Evolutionary conservation across 1,284 basidiomycete species (phyloP), one percentile per base, ranked within the genome.

Genomic region (Trametes pubescens): DNA sequence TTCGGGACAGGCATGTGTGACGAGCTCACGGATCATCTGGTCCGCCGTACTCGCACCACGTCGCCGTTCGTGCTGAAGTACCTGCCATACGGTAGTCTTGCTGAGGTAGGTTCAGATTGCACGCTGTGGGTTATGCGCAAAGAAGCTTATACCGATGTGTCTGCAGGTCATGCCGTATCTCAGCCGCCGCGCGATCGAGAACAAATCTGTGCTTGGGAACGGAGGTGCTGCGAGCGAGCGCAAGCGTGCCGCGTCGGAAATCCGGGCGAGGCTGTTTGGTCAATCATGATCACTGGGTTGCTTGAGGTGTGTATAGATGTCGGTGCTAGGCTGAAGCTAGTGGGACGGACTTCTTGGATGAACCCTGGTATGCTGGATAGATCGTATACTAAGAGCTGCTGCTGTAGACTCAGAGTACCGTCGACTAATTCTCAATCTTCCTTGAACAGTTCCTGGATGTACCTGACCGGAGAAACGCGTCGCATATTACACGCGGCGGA

Each of bases 61-160:
- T 79, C 85, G 10, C 94, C 94, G 0, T 85, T 93, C 62, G 86
- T 93, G 0, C 82, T 94, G 76, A 96, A 95, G 82, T 89, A 94
- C 73, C 81, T 95, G 18, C 93, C 94, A 0, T 96, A 96, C 70
- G 94, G 94, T 10, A 84, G 85, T 21, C 79, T 94, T 21, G 79
- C 80, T 11, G 92, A 93, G 70, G 89, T 86, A 44, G 16, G 65
- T n/a, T 18, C 59, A 55, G 26, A 21, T 2, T 13, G 5, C 14
- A 21, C 16, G 2, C 24, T 18, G 0, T n/a, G 29, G 6, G n/a
- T n/a, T n/a, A n/a, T n/a, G n/a, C n/a, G n/a, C n/a, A n/a, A n/a
- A n/a, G n/a, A n/a, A n/a, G n/a, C n/a, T n/a, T n/a, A n/a, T n/a
- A 47, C 21, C 7, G 21, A 24, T 3, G 3, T n/a, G 2, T 68